Base-by-base conservation (phyloP, 2,329 filamentous ascomycete species). In the Blumeria graminis region DNA sequence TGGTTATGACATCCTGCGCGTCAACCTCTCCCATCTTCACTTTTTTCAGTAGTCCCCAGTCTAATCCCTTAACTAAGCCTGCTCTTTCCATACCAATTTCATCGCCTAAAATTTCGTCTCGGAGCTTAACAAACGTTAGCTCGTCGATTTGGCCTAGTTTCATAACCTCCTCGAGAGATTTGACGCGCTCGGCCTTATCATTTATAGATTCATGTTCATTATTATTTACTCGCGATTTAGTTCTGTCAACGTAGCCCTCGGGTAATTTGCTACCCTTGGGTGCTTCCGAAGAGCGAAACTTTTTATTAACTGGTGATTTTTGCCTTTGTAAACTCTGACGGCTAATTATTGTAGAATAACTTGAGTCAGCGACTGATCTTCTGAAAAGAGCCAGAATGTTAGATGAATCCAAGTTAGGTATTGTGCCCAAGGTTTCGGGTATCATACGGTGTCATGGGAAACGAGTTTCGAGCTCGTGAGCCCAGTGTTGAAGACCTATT, bases 401-500 rank as follows among this genome's bases (percentile, higher is more conserved):
- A 46, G 22, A n/a, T 56, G 34, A 54, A 16, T 50, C n/a, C 28
- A n/a, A 13, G 33, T 22, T 1, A 32, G 13, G n/a, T 52, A 50
- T 3, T 14, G 34, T 3, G 11, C 18, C 28, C 8, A 38, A 11
- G 6, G 13, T 43, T 28, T 9, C 55, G 46, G 48, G 55, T 14
- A 50, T 73, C 81, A 64, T 75, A 88, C 82, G 90, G 90, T 52
- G 90, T 95, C 90, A 95, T 95, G 57, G 87, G 87, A 59, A 94
- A 90, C 68, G 78, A 90, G 36, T 84, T 77, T 61, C 80, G 80
- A 69, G 84, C 80, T 64, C 84, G 78, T 57, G 86, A 92, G 22
- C 88, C 88, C 57, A 94, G 74, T 4, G 78, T 70, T 53, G 71
- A 70, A 14, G 76, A 72, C 53, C 71, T 66, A 60, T 71, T 74